These are phyloP conservation scores for Botrytis sinoallii DNA, from an alignment of 2,329 filamentous ascomycete species.

Conservation along the genomic window DNA sequence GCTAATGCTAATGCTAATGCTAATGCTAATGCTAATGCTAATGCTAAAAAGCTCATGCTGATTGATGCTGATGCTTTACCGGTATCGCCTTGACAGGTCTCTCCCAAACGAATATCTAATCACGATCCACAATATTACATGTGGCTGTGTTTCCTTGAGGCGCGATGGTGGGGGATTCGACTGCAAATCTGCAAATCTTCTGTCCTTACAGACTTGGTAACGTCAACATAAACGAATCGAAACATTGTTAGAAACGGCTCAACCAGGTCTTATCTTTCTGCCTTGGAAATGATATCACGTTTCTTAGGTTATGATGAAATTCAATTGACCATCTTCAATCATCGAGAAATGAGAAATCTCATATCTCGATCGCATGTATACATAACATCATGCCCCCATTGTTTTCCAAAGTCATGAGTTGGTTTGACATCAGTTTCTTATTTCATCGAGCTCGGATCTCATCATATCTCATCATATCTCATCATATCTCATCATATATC, in stretches of 20 bases:
- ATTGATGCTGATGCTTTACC: conserved; percentile 1
- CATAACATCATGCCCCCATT: conserved; percentile 19
- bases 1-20: not conserved
- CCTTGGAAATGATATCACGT: conserved; percentile 13
- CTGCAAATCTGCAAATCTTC: conserved; percentile 10
- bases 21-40: not conserved
- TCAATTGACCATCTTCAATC: not conserved
- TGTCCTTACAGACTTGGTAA: not conserved
- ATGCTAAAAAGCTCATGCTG: not conserved
- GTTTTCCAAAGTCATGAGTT: not conserved
- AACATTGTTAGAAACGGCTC: conserved; percentile 11
- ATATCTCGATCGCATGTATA: not conserved
- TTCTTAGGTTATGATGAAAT: conserved; percentile 6
- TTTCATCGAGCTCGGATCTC: not conserved
- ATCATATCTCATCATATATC: not conserved
- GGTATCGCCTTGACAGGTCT: conserved; percentile 9
- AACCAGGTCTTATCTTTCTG: not conserved
- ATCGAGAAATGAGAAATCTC: not conserved
- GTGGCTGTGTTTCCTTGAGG: conserved; percentile 5
- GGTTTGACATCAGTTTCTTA: not conserved
- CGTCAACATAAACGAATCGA: not conserved
- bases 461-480: not conserved
- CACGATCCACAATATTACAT: not conserved
- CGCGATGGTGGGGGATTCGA: not conserved
- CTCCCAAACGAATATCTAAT: not conserved